A percentile compares a stretch with the other conserved stretches of the same genome.
These are phyloP conservation scores for Meyerozyma elateridarum DNA, from an alignment of 1,139 yeast species.

Conservation along the genomic window DNA sequence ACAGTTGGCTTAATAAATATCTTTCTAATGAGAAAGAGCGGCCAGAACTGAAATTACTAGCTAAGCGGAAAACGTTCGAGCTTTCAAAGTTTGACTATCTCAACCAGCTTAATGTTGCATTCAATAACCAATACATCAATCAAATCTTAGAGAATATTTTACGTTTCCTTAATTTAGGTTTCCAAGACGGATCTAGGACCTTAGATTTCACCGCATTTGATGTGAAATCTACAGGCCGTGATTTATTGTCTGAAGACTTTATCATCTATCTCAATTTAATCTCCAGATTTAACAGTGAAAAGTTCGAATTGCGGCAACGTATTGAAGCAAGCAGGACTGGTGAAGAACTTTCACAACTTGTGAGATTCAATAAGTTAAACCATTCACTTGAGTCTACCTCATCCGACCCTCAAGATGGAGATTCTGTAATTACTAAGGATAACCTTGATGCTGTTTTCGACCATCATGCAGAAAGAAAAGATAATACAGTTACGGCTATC, in stretches of 20 bases:
- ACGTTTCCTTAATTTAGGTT: slow-evolving; percentile 27
- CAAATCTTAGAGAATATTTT: slow-evolving; percentile 37
- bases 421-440: slow-evolving; percentile 20
- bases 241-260: slow-evolving; percentile 24
- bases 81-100: slow-evolving; percentile 68
- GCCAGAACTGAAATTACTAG: slow-evolving; percentile 57
- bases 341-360: slow-evolving; percentile 36
- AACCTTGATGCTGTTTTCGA: slow-evolving; percentile 32
- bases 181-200: slow-evolving; percentile 12
- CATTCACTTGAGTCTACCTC: slow-evolving; percentile 6
- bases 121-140: slow-evolving; percentile 46
- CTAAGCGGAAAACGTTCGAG: slow-evolving; percentile 60
- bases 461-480: slow-evolving; percentile 10
- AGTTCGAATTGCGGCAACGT: slow-evolving; percentile 38
- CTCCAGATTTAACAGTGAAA: slow-evolving; percentile 40
- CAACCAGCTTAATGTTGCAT: slow-evolving; percentile 54
- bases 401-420: slow-evolving; percentile 2
- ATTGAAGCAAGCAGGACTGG: slow-evolving; percentile 39
- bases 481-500: slow-evolving; percentile 7
- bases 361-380: slow-evolving; percentile 27
- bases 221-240: slow-evolving; percentile 18
- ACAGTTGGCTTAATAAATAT: slow-evolving; percentile 68
- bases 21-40: slow-evolving; percentile 61
- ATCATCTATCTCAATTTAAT: slow-evolving; percentile 31
- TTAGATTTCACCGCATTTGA: slow-evolving; percentile 21